Percentiles rank a stretch among this genome's conserved stretches.
phyloP scores from a whole-genome alignment of 192 early-diverging fungal genomes.

The Coemansia biformis region DNA sequence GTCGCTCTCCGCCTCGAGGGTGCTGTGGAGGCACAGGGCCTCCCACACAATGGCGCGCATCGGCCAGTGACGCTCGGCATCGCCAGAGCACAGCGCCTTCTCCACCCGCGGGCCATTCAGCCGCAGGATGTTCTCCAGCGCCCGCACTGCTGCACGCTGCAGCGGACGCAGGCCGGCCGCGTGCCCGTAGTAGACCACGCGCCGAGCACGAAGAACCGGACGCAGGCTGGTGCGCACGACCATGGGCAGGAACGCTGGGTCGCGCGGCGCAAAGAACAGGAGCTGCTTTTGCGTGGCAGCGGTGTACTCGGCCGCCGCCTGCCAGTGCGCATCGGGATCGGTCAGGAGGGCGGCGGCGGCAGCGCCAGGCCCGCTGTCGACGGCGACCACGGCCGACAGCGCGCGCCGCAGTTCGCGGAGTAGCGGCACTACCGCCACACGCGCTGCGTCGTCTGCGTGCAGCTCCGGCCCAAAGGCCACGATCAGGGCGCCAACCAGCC shows the following conservation, averaged over 20 bases:
- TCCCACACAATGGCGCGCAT: constrained; percentile 47
- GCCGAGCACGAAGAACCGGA: constrained; percentile 22
- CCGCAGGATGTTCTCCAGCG: constrained; percentile 31
- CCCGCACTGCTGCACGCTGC: constrained; percentile 27
- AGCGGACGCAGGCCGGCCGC: constrained; percentile 5
- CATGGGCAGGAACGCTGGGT: constrained; percentile 7
- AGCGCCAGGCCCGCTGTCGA: constrained; percentile 3
- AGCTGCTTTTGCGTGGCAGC: constrained; percentile 38
- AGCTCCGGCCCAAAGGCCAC: constrained; percentile 92
- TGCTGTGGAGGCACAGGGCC: constrained; percentile 28
- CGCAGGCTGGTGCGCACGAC: constrained; percentile 22
- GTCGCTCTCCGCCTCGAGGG: neutral
- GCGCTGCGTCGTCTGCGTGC: constrained; percentile 59
- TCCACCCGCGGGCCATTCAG: constrained; percentile 39
- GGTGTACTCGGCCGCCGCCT: constrained; percentile 22
- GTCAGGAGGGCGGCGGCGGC: constrained; percentile 3
- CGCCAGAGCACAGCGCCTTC: too few relatives aligned
- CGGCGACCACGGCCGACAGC: constrained; percentile 18
- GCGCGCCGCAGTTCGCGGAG: constrained; percentile 77
- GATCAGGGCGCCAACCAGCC: constrained; percentile 82
- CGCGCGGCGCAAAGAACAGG: constrained; percentile 20
- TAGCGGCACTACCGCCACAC: constrained; percentile 75
- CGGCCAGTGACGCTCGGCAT: too few relatives aligned
- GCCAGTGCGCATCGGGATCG: constrained; percentile 42
- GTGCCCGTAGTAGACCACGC: constrained; percentile 9